Evolutionary conservation across 345 rosid genomes (phyloP).

Genomic region (Aquilaria malaccensis): DNA sequence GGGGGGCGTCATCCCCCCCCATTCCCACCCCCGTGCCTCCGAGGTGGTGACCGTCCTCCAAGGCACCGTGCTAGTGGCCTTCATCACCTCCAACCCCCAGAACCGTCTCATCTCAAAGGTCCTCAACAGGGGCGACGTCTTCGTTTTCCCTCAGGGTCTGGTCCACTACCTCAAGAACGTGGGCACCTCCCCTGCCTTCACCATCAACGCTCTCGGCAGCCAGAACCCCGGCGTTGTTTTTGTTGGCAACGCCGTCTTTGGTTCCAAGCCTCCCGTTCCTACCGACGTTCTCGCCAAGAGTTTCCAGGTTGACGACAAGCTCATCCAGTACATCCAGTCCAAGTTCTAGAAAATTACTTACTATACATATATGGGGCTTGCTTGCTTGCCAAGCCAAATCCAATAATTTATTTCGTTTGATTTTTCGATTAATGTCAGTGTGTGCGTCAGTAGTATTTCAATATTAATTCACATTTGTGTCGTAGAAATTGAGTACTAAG

Average conservation of each 20-base stretch:
- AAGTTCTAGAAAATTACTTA: background rate
- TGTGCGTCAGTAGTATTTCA: too few relatives aligned
- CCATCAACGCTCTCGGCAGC: background rate
- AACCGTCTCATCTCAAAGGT: background rate
- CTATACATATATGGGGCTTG: background rate
- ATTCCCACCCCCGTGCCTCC: background rate
- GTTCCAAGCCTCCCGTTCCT: background rate
- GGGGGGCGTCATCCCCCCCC: background rate
- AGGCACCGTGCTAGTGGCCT: background rate
- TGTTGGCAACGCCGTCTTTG: background rate
- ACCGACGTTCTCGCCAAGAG: background rate
- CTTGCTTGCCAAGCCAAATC: background rate
- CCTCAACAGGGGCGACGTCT: slow-evolving; percentile 2
- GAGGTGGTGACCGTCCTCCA: background rate
- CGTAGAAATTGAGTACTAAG: too few relatives aligned
- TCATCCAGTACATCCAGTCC: background rate
- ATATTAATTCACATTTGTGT: too few relatives aligned
- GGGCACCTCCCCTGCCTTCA: background rate
- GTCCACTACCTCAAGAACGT: slow-evolving; percentile 1
- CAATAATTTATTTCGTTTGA: too few relatives aligned
- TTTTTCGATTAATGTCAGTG: too few relatives aligned
- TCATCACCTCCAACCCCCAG: background rate
- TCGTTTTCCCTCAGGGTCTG: background rate
- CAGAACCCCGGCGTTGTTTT: background rate
- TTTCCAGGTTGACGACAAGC: background rate